Base-by-base conservation (phyloP, 768 basidiomycete genomes). In the Russula emetica region DNA sequence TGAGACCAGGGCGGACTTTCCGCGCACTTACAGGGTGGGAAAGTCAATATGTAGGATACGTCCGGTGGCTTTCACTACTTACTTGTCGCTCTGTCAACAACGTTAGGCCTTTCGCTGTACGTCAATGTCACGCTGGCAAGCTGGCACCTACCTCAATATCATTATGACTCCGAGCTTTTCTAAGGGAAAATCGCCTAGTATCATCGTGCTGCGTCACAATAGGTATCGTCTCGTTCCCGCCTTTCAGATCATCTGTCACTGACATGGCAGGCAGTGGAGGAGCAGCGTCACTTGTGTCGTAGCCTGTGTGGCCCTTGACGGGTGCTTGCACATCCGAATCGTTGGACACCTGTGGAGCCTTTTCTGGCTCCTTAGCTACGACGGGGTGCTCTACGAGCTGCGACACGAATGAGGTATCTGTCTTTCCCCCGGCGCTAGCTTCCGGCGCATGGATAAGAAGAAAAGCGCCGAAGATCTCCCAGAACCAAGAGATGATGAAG, bases 31-130 rank as follows among this genome's bases (percentile, higher is more conserved):
- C 55, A 38, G 13, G 38, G 26, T 47, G 28, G 18, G 32, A 13
- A 8, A 34, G 53, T 55, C 53, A 60, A 64, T 60, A 36, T 28
- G 1, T 14, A 42, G 32, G n/a, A 30, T 32, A 2, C 16, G 14
- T 7, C 2, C 58, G 26, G 36, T 30, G 38, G 24, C 16, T 16
- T 28, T n/a, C 38, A 52, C 32, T 28, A 45, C 58, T 22, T 64
- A 55, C 62, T 63, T 18, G 18, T 20, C 30, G 4, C 32, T 51
- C 58, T 60, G 54, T 50, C 24, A 38, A 45, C 10, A 51, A 24
- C 0, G 24, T 60, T 38, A 60, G 52, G 28, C 16, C 57, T 36
- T 47, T 28, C 18, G 5, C 28, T 22, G 6, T 32, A n/a, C 9
- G n/a, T 9, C 13, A 9, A 38, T 22, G 34, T 28, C 30, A 47